Conservation (phyloP, 1,284 basidiomycete genomes). For the Albatrellus sp. region DNA sequence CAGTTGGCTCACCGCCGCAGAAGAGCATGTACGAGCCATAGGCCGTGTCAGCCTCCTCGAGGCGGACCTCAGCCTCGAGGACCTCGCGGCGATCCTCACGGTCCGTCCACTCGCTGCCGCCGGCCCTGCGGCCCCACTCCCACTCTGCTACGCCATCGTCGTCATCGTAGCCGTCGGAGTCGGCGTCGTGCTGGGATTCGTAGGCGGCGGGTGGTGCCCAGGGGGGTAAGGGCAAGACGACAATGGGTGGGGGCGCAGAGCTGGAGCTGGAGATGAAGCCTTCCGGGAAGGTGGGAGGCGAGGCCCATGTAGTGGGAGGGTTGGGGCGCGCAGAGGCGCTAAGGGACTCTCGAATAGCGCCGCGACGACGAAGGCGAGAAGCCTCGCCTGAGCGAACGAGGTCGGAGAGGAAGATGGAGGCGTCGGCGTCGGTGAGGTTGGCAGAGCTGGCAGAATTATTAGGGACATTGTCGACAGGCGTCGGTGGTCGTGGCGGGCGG, state of each 20-base stretch:
- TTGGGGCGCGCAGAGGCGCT: conserved; percentile 5
- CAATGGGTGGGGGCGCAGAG: background rate
- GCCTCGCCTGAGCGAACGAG: conserved; percentile 58
- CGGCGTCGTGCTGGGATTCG: background rate
- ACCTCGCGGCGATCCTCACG: conserved; percentile 6
- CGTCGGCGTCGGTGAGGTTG: conserved; percentile 36
- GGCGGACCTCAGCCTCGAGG: conserved; percentile 9
- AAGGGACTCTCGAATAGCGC: conserved; percentile 42
- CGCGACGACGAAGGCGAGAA: conserved; percentile 55
- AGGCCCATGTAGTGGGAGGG: background rate
- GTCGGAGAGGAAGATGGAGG: conserved; percentile 58
- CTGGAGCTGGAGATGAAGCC: background rate
- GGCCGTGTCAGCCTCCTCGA: conserved; percentile 16
- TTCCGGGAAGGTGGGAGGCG: conserved; percentile 4
- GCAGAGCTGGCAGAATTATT: conserved; percentile 4
- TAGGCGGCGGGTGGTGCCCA: background rate
- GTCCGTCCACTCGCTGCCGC: conserved; percentile 1
- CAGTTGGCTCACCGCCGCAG: conserved; percentile 29
- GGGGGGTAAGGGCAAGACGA: background rate
- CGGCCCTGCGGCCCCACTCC: background rate
- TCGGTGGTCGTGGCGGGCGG: conserved; percentile 2
- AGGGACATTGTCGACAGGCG: background rate
- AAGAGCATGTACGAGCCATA: conserved; percentile 29
- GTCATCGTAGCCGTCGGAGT: conserved; percentile 9
- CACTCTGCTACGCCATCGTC: conserved; percentile 8